These are phyloP conservation scores for Epichloe sibirici DNA, from an alignment of 2,329 filamentous ascomycete species.

Conservation along the genomic window DNA sequence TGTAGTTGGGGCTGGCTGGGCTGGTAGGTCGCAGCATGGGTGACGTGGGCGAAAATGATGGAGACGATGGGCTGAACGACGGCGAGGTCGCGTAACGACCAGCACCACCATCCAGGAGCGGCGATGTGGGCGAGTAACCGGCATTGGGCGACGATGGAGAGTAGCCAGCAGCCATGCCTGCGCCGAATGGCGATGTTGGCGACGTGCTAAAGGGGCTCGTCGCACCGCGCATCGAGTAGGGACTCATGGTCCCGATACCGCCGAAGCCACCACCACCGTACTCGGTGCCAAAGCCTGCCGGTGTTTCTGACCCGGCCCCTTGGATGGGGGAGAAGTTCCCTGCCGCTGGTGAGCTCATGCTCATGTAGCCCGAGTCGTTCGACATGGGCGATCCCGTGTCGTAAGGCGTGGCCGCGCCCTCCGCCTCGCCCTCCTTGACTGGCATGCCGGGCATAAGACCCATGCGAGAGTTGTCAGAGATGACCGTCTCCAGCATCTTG, in stretches of 20 bases:
- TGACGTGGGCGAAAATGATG: conserved; percentile 51
- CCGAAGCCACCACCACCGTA: conserved; percentile 42
- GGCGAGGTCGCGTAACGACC: conserved; percentile 45
- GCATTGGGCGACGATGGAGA: conserved; percentile 66
- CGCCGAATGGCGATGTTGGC: conserved; percentile 49
- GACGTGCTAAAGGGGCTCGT: conserved; percentile 70
- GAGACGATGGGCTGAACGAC: conserved; percentile 50
- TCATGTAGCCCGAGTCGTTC: conserved; percentile 51
- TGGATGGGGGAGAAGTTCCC: conserved; percentile 69
- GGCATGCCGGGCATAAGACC: conserved; percentile 71
- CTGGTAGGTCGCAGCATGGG: conserved; percentile 44
- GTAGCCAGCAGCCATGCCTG: conserved; percentile 46
- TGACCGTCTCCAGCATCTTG: conserved; percentile 89
- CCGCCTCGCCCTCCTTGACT: conserved; percentile 60
- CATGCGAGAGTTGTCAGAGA: conserved; percentile 81
- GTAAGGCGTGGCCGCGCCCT: conserved; percentile 88
- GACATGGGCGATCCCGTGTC: conserved; percentile 73
- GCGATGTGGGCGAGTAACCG: conserved; percentile 67
- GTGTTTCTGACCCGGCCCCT: conserved; percentile 57
- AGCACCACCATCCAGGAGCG: conserved; percentile 41
- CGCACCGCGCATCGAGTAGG: conserved; percentile 47
- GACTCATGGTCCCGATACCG: conserved; percentile 43
- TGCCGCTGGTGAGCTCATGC: conserved; percentile 48
- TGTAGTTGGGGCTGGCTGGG: conserved; percentile 48
- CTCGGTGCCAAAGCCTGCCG: conserved; percentile 52